Percentiles rank a stretch among this genome's conserved stretches.
phyloP scores from a whole-genome alignment of 2,329 filamentous ascomycete genomes.

The Triangularia verruculosa region DNA sequence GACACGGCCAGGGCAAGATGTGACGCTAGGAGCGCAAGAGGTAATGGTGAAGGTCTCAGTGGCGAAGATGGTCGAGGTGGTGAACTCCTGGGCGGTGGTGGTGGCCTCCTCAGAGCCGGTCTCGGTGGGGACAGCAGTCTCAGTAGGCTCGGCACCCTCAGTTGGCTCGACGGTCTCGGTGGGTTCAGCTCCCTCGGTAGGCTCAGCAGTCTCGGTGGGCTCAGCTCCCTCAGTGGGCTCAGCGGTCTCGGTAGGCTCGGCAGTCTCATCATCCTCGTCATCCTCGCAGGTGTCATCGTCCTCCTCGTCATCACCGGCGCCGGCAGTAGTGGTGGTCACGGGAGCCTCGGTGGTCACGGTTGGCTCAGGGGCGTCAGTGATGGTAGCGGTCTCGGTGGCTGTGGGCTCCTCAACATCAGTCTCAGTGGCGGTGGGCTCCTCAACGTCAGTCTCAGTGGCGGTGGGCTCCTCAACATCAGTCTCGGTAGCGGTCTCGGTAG shows the following conservation, averaged over 20 bases:
- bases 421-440: not conserved
- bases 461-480: slow-evolving; percentile 13
- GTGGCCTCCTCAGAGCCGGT: slow-evolving; percentile 7
- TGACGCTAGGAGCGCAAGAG: slow-evolving; percentile 29
- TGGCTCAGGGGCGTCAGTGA: not conserved
- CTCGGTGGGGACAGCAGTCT: slow-evolving; percentile 3
- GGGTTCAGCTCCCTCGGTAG: not conserved
- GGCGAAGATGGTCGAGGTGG: slow-evolving; percentile 26
- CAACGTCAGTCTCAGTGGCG: slow-evolving; percentile 3
- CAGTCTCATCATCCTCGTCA: not conserved
- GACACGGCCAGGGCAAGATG: slow-evolving; percentile 29
- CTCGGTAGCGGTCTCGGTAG: not conserved
- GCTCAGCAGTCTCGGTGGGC: slow-evolving; percentile 2
- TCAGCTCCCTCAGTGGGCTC: not conserved
- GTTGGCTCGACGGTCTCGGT: not conserved
- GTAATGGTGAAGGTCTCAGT: slow-evolving; percentile 31
- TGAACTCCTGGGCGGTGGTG: slow-evolving; percentile 10
- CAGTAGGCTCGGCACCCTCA: not conserved
- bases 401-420: slow-evolving; percentile 1
- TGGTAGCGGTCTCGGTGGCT: slow-evolving; percentile 4
- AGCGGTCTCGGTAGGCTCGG: not conserved
- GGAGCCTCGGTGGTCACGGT: slow-evolving; percentile 1
- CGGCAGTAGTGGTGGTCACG: slow-evolving; percentile 7
- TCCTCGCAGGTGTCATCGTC: slow-evolving; percentile 3
- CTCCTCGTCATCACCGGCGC: slow-evolving; percentile 3